Conservation (phyloP, 805 yeast species). For the Hyphopichia homilentoma region DNA sequence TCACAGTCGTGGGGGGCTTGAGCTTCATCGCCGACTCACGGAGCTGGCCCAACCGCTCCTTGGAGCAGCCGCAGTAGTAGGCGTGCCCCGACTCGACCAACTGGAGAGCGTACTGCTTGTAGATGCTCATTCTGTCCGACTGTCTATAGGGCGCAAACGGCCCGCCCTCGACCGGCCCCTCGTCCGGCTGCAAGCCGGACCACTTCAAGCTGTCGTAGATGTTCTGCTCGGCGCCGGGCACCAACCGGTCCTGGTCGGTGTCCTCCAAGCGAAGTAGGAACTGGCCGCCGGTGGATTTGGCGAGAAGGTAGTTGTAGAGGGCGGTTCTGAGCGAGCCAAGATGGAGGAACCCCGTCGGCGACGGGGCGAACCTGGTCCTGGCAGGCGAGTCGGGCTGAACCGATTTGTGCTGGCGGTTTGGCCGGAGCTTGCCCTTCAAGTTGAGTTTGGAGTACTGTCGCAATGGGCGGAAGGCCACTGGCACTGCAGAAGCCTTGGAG, state of each 20-base stretch:
- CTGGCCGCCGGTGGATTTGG: conserved; percentile 73
- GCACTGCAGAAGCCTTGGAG: too few species aligned
- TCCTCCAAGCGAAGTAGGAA: conserved; percentile 86
- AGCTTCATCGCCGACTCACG: conserved; percentile 70
- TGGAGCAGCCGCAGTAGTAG: conserved; percentile 82
- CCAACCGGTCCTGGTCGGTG: conserved; percentile 80
- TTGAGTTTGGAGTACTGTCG: conserved; percentile 4
- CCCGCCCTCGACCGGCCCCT: conserved; percentile 67
- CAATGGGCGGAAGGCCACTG: background rate
- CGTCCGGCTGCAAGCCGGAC: conserved; percentile 77
- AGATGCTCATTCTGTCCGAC: conserved; percentile 70
- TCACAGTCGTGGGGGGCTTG: conserved; percentile 86
- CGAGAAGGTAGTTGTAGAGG: conserved; percentile 78
- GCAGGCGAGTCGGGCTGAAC: conserved; percentile 53
- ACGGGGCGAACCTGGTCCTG: conserved; percentile 93
- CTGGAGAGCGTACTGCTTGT: conserved; percentile 52
- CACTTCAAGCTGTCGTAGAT: conserved; percentile 72
- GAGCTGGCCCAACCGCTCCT: conserved; percentile 65
- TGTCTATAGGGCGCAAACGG: conserved; percentile 77
- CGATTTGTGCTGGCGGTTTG: conserved; percentile 9
- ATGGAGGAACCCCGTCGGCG: conserved; percentile 96
- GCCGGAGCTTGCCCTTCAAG: conserved; percentile 1
- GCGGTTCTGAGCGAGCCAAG: conserved; percentile 94
- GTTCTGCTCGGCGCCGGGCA: conserved; percentile 77
- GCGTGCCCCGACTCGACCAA: conserved; percentile 68